A percentile compares a stretch with the other conserved stretches of the same genome.
phyloP scores from a whole-genome alignment of 1,284 basidiomycete genomes.

The Coriolopsis trogii region DNA sequence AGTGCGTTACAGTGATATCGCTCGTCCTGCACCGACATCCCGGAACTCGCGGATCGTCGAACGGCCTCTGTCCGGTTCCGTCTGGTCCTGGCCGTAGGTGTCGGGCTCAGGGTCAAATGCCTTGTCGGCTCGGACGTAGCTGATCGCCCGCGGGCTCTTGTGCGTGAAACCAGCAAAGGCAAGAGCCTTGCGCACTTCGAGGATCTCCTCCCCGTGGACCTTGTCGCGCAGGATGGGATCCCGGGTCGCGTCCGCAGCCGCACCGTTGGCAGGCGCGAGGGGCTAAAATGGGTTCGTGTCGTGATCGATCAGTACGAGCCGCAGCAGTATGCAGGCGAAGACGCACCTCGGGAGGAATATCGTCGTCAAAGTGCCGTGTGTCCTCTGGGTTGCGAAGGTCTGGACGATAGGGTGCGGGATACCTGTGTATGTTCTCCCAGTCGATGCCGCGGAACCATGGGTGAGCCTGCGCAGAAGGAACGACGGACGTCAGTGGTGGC shows the following conservation, averaged over 20 bases:
- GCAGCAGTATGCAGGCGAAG: neutral
- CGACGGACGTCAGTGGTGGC: slow-evolving; percentile 28
- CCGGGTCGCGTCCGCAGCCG: slow-evolving; percentile 79
- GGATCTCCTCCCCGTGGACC: slow-evolving; percentile 81
- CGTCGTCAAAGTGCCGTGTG: slow-evolving; percentile 90
- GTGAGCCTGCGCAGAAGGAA: slow-evolving; percentile 58
- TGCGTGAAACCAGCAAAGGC: slow-evolving; percentile 91
- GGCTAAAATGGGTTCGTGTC: slow-evolving; percentile 59
- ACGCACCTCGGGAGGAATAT: slow-evolving; percentile 88
- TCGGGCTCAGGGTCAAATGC: slow-evolving; percentile 63
- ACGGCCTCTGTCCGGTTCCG: slow-evolving; percentile 60
- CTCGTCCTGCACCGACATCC: slow-evolving; percentile 66
- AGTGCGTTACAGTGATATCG: slow-evolving; percentile 74
- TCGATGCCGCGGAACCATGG: slow-evolving; percentile 89
- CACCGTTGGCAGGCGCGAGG: slow-evolving; percentile 86
- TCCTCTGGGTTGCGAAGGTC: slow-evolving; percentile 80
- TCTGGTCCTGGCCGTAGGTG: slow-evolving; percentile 49
- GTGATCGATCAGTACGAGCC: slow-evolving; percentile 9
- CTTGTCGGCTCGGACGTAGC: slow-evolving; percentile 72
- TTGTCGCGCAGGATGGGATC: slow-evolving; percentile 88
- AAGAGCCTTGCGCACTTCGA: slow-evolving; percentile 89
- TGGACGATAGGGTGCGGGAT: slow-evolving; percentile 86
- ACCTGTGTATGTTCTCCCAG: slow-evolving; percentile 80
- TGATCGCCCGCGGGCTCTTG: slow-evolving; percentile 79
- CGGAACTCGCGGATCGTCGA: slow-evolving; percentile 58